Base-by-base conservation (phyloP, 1,284 basidiomycete species). In the Spongiforma sp. region DNA sequence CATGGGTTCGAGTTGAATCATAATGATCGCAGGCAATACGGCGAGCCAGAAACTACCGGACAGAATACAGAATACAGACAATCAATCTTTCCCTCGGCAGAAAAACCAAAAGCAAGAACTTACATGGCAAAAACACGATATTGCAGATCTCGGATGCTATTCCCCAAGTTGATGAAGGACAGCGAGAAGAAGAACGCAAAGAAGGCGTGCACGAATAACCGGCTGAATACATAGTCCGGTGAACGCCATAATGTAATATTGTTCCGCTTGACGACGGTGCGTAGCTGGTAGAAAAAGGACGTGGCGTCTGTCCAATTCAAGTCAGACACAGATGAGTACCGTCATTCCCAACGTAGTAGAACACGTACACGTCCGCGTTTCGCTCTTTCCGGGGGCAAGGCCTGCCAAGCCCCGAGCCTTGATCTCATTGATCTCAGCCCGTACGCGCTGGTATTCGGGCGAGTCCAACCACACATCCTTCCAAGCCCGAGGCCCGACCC, bases 41-140 rank as follows among this genome's bases (percentile, higher is more conserved):
- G 83, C 82, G 50, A 86, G 81, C 88, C 88, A 91, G 81, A 89
- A 91, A 60, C 87, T 90, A 64, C 3, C 9, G 56, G 48, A 62
- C 65, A 15, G 34, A 28, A n/a, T n/a, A n/a, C n/a, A n/a, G n/a
- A n/a, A n/a, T n/a, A n/a, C n/a, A n/a, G n/a, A n/a, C n/a, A n/a
- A 57, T n/a, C 19, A 3, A 28, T 39, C 46, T 26, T 46, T 2
- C 10, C 10, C 34, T n/a, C 21, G 14, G 11, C 11, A 34, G 50
- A 28, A 17, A 26, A 41, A 21, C n/a, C n/a, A n/a, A n/a, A n/a
- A n/a, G n/a, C n/a, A n/a, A 12, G 57, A 1, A 79, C 87, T 71
- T 67, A 89, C 89, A 93, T 87, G 32, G 83, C 86, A 77, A 96
- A 96, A 41, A 94, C 86, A 43, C 93, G 85, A 81, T 95, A 96